A percentile compares a stretch with the other conserved stretches of the same genome.
Conservation (phyloP, 257 asterid species). For the Leptodermis oblonga region DNA sequence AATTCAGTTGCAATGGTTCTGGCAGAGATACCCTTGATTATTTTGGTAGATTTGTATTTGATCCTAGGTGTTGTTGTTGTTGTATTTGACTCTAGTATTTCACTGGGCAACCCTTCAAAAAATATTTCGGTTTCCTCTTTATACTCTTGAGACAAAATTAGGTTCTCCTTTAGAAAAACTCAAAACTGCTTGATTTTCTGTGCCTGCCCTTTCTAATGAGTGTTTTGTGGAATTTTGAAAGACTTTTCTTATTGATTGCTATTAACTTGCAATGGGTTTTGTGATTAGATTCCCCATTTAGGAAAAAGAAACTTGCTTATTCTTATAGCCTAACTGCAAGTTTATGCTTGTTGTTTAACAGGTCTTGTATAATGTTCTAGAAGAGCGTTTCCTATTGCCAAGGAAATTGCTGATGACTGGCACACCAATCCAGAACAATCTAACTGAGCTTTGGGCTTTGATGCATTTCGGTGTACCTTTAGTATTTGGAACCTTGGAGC, state of each 20-base stretch:
- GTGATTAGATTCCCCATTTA: background rate
- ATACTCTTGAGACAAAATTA: background rate
- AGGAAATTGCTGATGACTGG: constrained; percentile 92
- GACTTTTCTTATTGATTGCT: background rate
- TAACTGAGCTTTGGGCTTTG: constrained; percentile 91
- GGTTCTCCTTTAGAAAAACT: background rate
- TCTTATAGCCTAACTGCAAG: background rate
- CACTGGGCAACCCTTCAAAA: background rate
- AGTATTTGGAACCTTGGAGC: constrained; percentile 74
- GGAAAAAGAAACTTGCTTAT: background rate
- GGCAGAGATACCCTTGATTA: background rate
- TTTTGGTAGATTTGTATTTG: background rate
- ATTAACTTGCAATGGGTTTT: background rate
- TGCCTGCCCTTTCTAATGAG: background rate
- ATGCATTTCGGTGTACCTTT: constrained; percentile 82
- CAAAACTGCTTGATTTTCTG: background rate
- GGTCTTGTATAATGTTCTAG: constrained; percentile 71
- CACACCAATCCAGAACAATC: constrained; percentile 93
- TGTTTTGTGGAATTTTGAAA: background rate
- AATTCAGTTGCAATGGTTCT: background rate
- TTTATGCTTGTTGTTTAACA: constrained; percentile 23
- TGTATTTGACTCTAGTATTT: background rate
- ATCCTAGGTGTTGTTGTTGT: too few species aligned
- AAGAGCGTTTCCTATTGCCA: constrained; percentile 69
- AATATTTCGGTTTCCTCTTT: background rate